Evolutionary conservation across 1,139 yeast species (phyloP), one percentile per base, ranked within the genome.

Genomic region (Lodderomyces margitis): DNA sequence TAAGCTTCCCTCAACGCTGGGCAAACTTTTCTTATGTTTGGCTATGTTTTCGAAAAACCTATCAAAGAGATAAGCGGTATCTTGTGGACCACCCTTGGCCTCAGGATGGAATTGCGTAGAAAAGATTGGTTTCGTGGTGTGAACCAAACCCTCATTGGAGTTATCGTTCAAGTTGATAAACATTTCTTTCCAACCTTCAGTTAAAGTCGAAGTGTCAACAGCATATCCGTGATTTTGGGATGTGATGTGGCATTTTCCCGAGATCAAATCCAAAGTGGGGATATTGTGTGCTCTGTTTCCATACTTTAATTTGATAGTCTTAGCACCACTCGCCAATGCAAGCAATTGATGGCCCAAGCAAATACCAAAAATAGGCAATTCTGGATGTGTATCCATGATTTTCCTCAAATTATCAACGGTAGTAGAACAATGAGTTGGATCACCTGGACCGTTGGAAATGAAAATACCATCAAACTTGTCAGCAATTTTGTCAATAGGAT

Each of bases 211-310:
- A 19, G 84, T 82, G 60, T 91, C 97, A 39, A 92, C 98, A 3
- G 98, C 98, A 59, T 91, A 92, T 49, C 98, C 98, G 62, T 92
- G 98, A 70, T 92, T 92, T 72, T 92, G 98, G 25, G 98, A 91
- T 8, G 98, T 92, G 62, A 92, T 92, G 64, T 92, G 96, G 65
- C 98, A 91, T 62, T 83, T 82, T 45, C 98, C 98, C 17, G 95
- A 84, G 44, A 82, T 74, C 55, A 89, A 67, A 62, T 92, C 97
- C 58, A 91, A 75, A 3, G 97, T 95, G 43, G 98, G 98, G 52
- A 92, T 92, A 67, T 92, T 92, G 68, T 92, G 98, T 20, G 97
- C 98, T 70, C 98, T 84, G 78, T 92, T 92, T 67, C 98, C 98
- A 64, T 91, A 92, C 67, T 88, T 91, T 76, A 92, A 76, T 70